Conservation (phyloP, 148 eudicot genomes). For the Gaultheria prostrata region DNA sequence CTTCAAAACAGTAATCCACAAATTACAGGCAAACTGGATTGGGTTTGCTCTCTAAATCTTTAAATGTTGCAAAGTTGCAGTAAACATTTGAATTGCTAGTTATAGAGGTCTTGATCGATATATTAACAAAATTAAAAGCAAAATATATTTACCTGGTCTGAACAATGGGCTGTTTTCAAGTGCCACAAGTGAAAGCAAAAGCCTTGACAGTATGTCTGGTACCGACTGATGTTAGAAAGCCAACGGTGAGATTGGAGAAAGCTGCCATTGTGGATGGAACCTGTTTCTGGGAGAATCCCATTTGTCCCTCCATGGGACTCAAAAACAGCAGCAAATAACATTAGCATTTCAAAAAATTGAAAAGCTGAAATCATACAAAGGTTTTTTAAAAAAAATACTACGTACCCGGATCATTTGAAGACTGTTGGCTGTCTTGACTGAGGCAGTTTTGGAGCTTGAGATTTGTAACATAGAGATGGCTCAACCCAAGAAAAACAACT, state of each 20-base stretch:
- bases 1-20: too few species aligned
- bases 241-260: conserved; percentile 72
- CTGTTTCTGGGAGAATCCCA: conserved; percentile 89
- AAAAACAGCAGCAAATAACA: too few species aligned
- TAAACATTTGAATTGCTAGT: neutral
- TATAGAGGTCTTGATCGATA: neutral
- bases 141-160: conserved; percentile 10
- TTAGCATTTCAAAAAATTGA: too few species aligned
- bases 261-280: conserved; percentile 66
- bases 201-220: conserved; percentile 66
- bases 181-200: conserved; percentile 55
- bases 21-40: neutral
- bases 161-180: conserved; percentile 40
- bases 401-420: too few species aligned
- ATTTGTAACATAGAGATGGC: too few species aligned
- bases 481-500: too few species aligned
- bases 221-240: conserved; percentile 79
- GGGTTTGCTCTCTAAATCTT: neutral
- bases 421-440: too few species aligned
- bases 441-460: too few species aligned
- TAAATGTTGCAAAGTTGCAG: neutral
- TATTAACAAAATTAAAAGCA: neutral
- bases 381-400: too few species aligned
- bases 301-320: too few species aligned
- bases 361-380: too few species aligned